phyloP scores from a whole-genome alignment of 1,284 basidiomycete genomes.

The Papiliotrema flavescens region DNA sequence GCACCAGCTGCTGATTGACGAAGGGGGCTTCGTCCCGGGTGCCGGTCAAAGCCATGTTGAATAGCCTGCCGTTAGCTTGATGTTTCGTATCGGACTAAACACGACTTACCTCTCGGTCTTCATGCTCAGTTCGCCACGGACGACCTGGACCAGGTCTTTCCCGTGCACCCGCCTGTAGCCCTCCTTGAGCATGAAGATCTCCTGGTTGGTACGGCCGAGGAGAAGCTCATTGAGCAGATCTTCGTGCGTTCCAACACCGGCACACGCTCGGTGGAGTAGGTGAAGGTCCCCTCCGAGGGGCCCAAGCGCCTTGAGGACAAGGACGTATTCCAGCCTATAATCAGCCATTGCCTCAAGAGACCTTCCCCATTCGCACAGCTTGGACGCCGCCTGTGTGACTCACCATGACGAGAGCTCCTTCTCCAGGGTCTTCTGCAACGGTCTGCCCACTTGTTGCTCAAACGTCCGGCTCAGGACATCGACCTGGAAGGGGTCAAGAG shows the following conservation, averaged over 20 bases:
- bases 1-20: constrained; percentile 45
- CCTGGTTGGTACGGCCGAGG: constrained; percentile 47
- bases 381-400: constrained; percentile 3
- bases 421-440: constrained; percentile 43
- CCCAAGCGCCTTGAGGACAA: constrained; percentile 45
- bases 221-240: constrained; percentile 48
- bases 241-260: constrained; percentile 48
- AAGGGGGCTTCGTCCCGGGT: constrained; percentile 44
- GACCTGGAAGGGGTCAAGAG: constrained; percentile 48
- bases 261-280: constrained; percentile 44
- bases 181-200: constrained; percentile 49
- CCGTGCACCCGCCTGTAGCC: constrained; percentile 42
- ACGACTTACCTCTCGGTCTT: constrained; percentile 47
- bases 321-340: constrained; percentile 44
- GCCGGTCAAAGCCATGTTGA: constrained; percentile 47
- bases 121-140: constrained; percentile 49
- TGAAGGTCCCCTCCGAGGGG: constrained; percentile 45
- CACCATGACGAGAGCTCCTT: constrained; percentile 48
- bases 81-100: too few species aligned
- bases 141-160: constrained; percentile 39
- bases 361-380: too few species aligned
- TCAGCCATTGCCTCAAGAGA: not conserved
- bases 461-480: constrained; percentile 44
- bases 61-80: constrained; percentile 27
- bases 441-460: constrained; percentile 41